Evolutionary conservation across 2,329 filamentous ascomycete species (phyloP), one percentile per base, ranked within the genome.

Genomic region (Aspergillus sp.): DNA sequence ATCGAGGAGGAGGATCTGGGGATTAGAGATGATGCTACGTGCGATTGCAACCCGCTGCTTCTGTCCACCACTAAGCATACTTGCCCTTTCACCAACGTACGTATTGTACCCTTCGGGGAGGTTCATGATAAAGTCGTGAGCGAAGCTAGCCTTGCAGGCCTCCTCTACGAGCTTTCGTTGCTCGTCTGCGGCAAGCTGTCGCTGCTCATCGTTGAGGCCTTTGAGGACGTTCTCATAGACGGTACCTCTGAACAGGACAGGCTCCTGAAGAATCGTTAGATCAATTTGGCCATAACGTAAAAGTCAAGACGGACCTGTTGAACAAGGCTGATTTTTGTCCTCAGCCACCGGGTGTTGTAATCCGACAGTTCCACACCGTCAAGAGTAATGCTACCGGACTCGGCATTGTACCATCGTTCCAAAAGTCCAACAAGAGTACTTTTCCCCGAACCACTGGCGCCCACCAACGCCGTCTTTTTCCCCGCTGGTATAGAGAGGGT

Each of bases 1-100:
- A 59, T 96, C 92, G 3, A 96, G 84, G 1, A 96, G 81, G 1
- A 96, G 80, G 65, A 96, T 79, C 73, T 88, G 89, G 0, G 90
- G 90, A 58, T 94, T 84, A 2, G 85, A 89, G 17, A 95, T 85
- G 47, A 94, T 81, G 32, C 88, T 89, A 57, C 89, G 79, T 4
- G 90, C 89, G 67, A 95, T 94, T 9, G 90, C 89, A 61, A 95
- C 90, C 57, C 91, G 87, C 71, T 95, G 91, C 69, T 94, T 93
- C 72, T 96, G 91, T 14, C 91, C 91, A 65, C 91, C 91, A 45
- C 87, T 91, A 6, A 96, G 77, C 46, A 93, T 73, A 59, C 91
- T 89, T 4, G 89, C 91, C 55, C 89, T 82, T 68, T 94, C 88
- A 50, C 91, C 91, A 16, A 95, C 89, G 54, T 89, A 82, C 0